phyloP scores from a whole-genome alignment of 2,329 filamentous ascomycete genomes.

The Penicillium occitanis region DNA sequence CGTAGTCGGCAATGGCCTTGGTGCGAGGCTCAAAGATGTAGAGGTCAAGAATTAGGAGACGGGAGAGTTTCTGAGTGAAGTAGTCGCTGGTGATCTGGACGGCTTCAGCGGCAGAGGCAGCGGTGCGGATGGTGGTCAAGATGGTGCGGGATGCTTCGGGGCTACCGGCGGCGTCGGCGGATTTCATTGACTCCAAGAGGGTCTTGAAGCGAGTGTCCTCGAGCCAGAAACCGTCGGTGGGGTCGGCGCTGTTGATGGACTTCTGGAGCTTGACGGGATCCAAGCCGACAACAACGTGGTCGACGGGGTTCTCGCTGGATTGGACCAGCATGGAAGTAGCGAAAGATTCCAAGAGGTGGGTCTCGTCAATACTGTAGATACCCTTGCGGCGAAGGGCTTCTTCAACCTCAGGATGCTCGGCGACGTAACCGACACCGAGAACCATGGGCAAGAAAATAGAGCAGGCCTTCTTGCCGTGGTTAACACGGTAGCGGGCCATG shows the following conservation, averaged over 20 bases:
- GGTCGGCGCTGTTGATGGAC: neutral
- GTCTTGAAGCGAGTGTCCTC: slow-evolving; percentile 12
- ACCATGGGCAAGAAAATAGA: slow-evolving; percentile 33
- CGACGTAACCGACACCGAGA: slow-evolving; percentile 30
- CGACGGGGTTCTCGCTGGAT: neutral
- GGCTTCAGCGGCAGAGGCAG: slow-evolving; percentile 1
- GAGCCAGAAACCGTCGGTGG: slow-evolving; percentile 12
- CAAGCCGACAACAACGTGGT: slow-evolving; percentile 9
- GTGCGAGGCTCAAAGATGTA: slow-evolving; percentile 4
- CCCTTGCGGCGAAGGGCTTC: slow-evolving; percentile 8
- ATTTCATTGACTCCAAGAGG: slow-evolving; percentile 4
- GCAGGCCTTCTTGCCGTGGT: slow-evolving; percentile 28
- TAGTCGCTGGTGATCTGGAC: slow-evolving; percentile 1
- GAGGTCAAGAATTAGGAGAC: neutral
- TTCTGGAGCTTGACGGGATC: slow-evolving; percentile 11
- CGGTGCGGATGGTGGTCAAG: slow-evolving; percentile 2
- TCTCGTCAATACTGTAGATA: slow-evolving; percentile 17
- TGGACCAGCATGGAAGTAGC: slow-evolving; percentile 1
- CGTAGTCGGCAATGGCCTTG: slow-evolving; percentile 20
- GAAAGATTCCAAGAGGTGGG: slow-evolving; percentile 1
- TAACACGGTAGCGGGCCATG: slow-evolving; percentile 31
- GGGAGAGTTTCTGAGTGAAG: slow-evolving; percentile 1
- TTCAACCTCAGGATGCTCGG: slow-evolving; percentile 25
- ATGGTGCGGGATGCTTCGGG: neutral
- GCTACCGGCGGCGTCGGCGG: neutral